These are phyloP conservation scores for Yamadazyma sp. DNA, from an alignment of 805 yeast species.

Conservation along the genomic window DNA sequence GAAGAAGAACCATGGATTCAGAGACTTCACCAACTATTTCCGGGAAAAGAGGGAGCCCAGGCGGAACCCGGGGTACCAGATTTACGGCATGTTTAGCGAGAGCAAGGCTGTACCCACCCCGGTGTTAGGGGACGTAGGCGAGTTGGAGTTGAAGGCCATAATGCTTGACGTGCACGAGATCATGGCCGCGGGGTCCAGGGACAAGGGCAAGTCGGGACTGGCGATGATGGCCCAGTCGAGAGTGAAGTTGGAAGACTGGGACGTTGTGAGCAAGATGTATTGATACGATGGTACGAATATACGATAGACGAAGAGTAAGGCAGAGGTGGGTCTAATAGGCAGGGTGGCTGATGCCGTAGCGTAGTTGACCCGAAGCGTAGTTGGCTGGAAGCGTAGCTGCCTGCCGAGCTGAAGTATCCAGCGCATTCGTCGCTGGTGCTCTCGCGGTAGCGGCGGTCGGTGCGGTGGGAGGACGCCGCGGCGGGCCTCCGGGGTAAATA, in stretches of 20 bases:
- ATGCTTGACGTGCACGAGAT: conserved; percentile 34
- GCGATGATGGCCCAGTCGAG: conserved; percentile 21
- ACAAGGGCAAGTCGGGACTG: neutral
- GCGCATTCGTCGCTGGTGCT: no score
- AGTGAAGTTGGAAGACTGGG: conserved; percentile 18
- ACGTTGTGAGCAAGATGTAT: conserved; percentile 16
- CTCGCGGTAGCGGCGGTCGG: no score
- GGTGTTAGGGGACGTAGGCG: conserved; percentile 1
- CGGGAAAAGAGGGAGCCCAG: conserved; percentile 4
- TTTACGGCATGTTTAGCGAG: conserved; percentile 28
- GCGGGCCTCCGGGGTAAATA: no score
- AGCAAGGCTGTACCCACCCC: conserved; percentile 10
- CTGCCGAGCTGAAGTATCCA: no score
- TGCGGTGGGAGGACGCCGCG: no score
- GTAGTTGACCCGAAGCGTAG: no score
- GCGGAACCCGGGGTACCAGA: conserved; percentile 6
- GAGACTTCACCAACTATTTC: conserved; percentile 7
- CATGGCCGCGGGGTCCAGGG: conserved; percentile 18
- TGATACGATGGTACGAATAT: neutral
- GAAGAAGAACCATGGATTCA: neutral
- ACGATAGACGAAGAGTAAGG: neutral
- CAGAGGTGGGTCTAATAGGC: no score
- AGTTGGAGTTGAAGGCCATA: conserved; percentile 23
- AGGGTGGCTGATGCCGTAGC: no score
- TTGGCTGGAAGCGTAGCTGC: no score